Evolutionary conservation across 2,329 filamentous ascomycete species (phyloP), one percentile per base, ranked within the genome.

Genomic region (Ustilaginoidea virens): DNA sequence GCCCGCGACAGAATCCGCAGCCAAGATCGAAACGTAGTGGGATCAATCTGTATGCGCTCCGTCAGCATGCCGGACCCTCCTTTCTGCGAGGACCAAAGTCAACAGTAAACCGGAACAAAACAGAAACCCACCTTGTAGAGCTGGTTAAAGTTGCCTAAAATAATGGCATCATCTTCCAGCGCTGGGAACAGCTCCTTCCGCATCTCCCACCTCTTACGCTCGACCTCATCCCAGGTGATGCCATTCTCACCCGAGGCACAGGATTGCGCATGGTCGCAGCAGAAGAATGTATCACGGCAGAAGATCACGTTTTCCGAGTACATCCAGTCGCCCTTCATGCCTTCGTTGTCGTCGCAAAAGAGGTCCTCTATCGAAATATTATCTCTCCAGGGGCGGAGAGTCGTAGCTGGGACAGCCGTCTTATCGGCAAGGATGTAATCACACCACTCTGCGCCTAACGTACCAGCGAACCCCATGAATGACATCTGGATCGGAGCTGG

Each of bases 391-490:
- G 83, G 83, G 9, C 85, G 73, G 17, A 96, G 60, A 1, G 87
- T 94, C 16, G 74, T 70, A 0, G 66, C 67, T 1, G 90, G 90
- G 30, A 98, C 77, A 1, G 90, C 85, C 2, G 79, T 87, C 28
- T 79, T 65, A 45, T 98, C 90, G 4, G 90, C 86, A 16, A 96
- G 68, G 11, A 98, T 74, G 46, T 98, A 98, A 49, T 98, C 90
- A 42, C 90, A 98, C 90, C 90, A 98, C 48, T 98, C 90, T 3
- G 90, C 90, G 5, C 90, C 90, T 1, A 98, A 60, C 0, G 87
- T 94, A 7, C 90, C 90, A 0, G 90, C 90, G 48, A 98, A 98
- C 1, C 90, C 90, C 90, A 98, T 98, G 46, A 98, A 98, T 0
- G 90, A 93, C 90, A 98, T 98, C 40, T 98, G 90, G 24, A 98